Percentiles rank a stretch among this genome's conserved stretches.
phyloP scores from a whole-genome alignment of 1,139 yeast genomes.

The Nakaseomyces bracarensis region DNA sequence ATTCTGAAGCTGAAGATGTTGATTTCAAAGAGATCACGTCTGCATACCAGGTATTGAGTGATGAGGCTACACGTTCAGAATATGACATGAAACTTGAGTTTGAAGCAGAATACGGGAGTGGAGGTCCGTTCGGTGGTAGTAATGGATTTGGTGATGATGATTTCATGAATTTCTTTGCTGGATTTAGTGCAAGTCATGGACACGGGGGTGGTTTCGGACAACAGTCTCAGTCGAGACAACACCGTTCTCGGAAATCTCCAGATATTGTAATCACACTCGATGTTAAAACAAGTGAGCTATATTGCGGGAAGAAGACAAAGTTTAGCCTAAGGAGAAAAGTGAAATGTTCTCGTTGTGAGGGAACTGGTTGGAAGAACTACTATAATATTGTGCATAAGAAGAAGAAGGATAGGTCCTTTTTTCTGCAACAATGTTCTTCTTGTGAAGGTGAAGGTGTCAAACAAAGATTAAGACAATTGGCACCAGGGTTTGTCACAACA shows the following conservation, averaged over 20 bases:
- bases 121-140: conserved; percentile 37
- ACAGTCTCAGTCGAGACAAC: too few species aligned
- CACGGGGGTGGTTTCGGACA: too few species aligned
- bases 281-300: conserved; percentile 50
- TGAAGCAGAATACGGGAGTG: not conserved
- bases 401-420: conserved; percentile 45
- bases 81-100: conserved; percentile 38
- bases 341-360: conserved; percentile 63
- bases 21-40: conserved; percentile 68
- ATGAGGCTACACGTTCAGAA: conserved; percentile 47
- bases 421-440: conserved; percentile 49
- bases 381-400: conserved; percentile 15
- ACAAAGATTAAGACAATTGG: conserved; percentile 55
- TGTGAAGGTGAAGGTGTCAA: conserved; percentile 71
- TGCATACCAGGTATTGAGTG: conserved; percentile 69
- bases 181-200: conserved; percentile 45
- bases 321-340: conserved; percentile 66
- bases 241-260: conserved; percentile 26
- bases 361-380: conserved; percentile 45
- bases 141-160: conserved; percentile 23
- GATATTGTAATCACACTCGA: conserved; percentile 52
- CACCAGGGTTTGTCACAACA: conserved; percentile 68
- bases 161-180: conserved; percentile 15
- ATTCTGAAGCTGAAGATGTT: conserved; percentile 53
- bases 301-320: conserved; percentile 72